Evolutionary conservation across 225 moss, liverwort and hornwort species (phyloP), one percentile per base, ranked within the genome.

Genomic region (Climacium dendroides): DNA sequence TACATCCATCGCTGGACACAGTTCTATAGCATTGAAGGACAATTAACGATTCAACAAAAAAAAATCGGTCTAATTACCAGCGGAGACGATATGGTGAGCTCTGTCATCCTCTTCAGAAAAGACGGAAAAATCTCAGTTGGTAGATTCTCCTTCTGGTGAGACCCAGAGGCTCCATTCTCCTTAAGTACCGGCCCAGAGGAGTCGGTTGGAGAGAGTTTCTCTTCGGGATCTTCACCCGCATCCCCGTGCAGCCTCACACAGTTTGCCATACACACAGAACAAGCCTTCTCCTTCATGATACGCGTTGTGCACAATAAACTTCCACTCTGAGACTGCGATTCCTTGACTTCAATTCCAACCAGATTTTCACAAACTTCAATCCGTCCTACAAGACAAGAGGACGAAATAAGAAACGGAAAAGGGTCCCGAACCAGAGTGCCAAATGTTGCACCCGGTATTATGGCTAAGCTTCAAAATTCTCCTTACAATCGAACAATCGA

Each of bases 91-190:
- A 90, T 29, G 83, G 82, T 24, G 77, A 85, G 55, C 75, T 90
- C 92, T 14, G 88, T 88, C 85, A 94, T 92, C 88, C 88, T 92
- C 88, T 94, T 92, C 35, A 94, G 57, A 47, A 94, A 94, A 35
- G 92, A 88, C 26, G 87, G 89, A 69, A 28, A 60, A 58, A 65
- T 45, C 62, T 80, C 67, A 20, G 75, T 54, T 60, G 83, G 37
- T n/a, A 39, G 57, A 35, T 41, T 78, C 81, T 86, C 87, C 78
- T 76, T 81, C 62, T 78, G 83, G 30, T 30, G 66, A 29, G 65
- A 47, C 25, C 15, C 50, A 62, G 69, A 29, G 20, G 61, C 63
- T 82, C 73, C 81, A 60, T 87, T 81, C 62, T 73, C 85, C 48
- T 87, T 60, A 4, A 80, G 79, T 35, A 29, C 53, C 30, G 67